A percentile compares a stretch with the other conserved stretches of the same genome.
Evolutionary conservation across 306 rosid genomes (phyloP).

Genomic region (Betula pendula): DNA sequence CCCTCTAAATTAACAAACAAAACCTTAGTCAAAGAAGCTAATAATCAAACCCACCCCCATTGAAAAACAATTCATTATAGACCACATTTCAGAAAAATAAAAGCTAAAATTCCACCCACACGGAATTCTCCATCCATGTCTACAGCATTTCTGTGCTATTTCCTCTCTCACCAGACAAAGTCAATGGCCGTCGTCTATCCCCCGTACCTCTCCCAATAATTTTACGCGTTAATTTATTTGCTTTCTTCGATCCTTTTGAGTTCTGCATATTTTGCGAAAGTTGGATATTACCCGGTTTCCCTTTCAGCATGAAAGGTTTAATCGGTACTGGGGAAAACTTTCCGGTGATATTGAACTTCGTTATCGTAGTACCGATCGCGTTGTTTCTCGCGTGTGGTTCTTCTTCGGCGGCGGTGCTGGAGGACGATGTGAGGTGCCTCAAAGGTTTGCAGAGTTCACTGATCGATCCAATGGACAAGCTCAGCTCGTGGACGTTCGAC

Average conservation of each 20-base stretch:
- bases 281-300: not conserved
- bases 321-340: not conserved
- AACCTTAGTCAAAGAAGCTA: slow-evolving; percentile 22
- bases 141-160: slow-evolving; percentile 5
- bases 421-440: slow-evolving; percentile 65
- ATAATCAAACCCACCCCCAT: not conserved
- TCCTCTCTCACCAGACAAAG: slow-evolving; percentile 1
- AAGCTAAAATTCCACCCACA: not conserved
- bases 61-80: not conserved
- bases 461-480: slow-evolving; percentile 32
- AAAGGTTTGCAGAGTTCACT: slow-evolving; percentile 42
- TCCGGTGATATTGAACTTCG: not conserved
- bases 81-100: not conserved
- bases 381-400: slow-evolving; percentile 14
- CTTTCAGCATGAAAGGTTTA: slow-evolving; percentile 17
- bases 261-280: not conserved
- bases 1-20: not conserved
- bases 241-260: not conserved
- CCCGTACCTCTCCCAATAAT: not conserved
- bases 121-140: not conserved
- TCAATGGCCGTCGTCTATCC: slow-evolving; percentile 25
- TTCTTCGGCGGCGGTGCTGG: slow-evolving; percentile 39
- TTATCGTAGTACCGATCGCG: not conserved
- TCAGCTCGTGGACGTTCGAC: slow-evolving; percentile 54
- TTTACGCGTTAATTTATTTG: not conserved